A percentile compares a stretch with the other conserved stretches of the same genome.
These are phyloP conservation scores for Deinandra increscens DNA, from an alignment of 129 eudicot genomes.

Conservation along the genomic window DNA sequence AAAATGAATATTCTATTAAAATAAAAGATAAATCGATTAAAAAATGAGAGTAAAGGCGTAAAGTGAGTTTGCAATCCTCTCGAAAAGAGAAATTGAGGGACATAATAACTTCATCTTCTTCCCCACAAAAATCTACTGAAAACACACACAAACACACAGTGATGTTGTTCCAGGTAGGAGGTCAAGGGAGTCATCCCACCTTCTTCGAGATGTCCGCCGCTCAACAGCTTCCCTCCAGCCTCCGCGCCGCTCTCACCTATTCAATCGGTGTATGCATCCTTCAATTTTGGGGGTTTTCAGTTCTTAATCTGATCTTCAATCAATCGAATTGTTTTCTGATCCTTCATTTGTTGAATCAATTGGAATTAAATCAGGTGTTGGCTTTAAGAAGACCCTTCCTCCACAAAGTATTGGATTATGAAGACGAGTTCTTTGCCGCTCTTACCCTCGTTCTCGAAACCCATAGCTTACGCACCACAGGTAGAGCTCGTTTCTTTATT, in stretches of 20 bases:
- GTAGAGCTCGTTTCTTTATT: constrained; percentile 22
- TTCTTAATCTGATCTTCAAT: neutral
- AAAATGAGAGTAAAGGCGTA: neutral
- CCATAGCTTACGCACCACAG: constrained; percentile 90
- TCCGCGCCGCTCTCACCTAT: constrained; percentile 94
- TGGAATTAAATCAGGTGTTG: constrained; percentile 51
- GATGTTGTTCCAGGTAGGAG: constrained; percentile 99
- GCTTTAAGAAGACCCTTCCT: constrained; percentile 92
- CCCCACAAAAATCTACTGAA: constrained; percentile 16
- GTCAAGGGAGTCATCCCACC: constrained; percentile 94
- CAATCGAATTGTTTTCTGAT: neutral
- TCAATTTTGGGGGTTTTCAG: constrained; percentile 1
- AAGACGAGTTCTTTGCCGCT: constrained; percentile 90
- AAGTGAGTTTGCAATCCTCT: neutral
- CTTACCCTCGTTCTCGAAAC: constrained; percentile 88
- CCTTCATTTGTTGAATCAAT: neutral
- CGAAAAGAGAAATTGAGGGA: constrained; percentile 6
- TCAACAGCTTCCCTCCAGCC: constrained; percentile 98
- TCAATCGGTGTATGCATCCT: constrained; percentile 69
- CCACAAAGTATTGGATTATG: constrained; percentile 85
- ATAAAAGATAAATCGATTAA: neutral
- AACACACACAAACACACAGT: constrained; percentile 6
- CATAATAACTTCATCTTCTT: constrained; percentile 14
- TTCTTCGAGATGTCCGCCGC: constrained; percentile 99
- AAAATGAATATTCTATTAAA: neutral